Percentiles rank a stretch among this genome's conserved stretches.
These are phyloP conservation scores for Termitomyces sp. DNA, from an alignment of 768 basidiomycete genomes.

Conservation along the genomic window DNA sequence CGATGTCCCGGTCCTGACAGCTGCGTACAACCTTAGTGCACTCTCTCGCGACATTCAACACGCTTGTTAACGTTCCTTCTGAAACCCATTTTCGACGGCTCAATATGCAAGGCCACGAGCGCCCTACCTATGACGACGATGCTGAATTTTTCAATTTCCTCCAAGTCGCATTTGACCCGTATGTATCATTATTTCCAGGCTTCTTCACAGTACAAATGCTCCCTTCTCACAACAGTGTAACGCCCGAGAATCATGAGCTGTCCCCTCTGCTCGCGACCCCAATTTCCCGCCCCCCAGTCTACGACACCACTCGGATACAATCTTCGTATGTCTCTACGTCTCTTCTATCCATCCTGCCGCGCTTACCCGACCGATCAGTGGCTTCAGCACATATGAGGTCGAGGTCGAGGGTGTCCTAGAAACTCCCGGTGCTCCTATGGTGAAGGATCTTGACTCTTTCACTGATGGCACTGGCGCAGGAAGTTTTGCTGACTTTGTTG, in stretches of 20 bases:
- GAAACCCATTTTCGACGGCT: background rate
- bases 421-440: slow-evolving; percentile 39
- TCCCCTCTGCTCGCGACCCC: slow-evolving; percentile 11
- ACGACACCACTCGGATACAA: slow-evolving; percentile 10
- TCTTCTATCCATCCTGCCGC: slow-evolving; percentile 1
- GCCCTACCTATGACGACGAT: background rate
- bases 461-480: slow-evolving; percentile 52
- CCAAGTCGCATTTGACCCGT: slow-evolving; percentile 4
- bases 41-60: background rate
- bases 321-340: slow-evolving; percentile 12
- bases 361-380: slow-evolving; percentile 5
- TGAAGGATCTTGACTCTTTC: slow-evolving; percentile 57
- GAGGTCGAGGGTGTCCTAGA: slow-evolving; percentile 14
- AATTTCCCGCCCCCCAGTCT: background rate
- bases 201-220: background rate
- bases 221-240: background rate
- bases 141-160: background rate
- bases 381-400: slow-evolving; percentile 4
- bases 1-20: background rate
- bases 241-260: background rate
- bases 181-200: background rate
- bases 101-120: background rate
- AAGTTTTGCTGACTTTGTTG: slow-evolving; percentile 41
- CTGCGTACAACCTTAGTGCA: slow-evolving; percentile 1
- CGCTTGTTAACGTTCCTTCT: background rate